Evolutionary conservation across 75 land plant genomes (phyloP).

Genomic region (Picea sitchensis): DNA sequence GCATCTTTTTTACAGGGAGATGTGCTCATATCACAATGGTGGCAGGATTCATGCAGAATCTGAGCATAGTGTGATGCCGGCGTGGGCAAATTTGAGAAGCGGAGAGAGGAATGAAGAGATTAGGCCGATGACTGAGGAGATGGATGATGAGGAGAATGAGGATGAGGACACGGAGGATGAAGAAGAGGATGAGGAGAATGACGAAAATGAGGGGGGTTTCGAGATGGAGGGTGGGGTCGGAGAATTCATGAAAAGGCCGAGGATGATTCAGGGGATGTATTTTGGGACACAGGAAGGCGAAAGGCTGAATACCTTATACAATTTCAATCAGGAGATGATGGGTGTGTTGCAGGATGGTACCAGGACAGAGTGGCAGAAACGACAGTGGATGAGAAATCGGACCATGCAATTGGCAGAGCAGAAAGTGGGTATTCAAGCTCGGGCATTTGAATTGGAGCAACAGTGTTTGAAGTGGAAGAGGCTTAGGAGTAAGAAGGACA

Average conservation of each 20-base stretch:
- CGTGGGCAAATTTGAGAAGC: conserved; percentile 18
- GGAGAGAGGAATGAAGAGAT: conserved; percentile 40
- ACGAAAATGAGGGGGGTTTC: conserved; percentile 9
- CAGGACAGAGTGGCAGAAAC: conserved; percentile 14
- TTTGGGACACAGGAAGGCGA: conserved; percentile 18
- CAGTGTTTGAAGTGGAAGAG: conserved; percentile 60
- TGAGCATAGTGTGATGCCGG: conserved; percentile 16
- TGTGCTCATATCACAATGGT: conserved; percentile 72
- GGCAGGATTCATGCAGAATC: conserved; percentile 4
- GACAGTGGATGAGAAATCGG: conserved; percentile 36
- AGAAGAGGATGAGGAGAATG: conserved; percentile 11
- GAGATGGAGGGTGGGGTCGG: conserved; percentile 8
- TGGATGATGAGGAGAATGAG: conserved; percentile 16
- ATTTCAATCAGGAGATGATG: neutral
- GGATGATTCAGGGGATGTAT: neutral
- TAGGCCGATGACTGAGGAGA: conserved; percentile 34
- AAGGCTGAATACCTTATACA: conserved; percentile 1
- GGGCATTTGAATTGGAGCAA: conserved; percentile 61
- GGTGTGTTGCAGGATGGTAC: neutral
- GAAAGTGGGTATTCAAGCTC: conserved; percentile 21
- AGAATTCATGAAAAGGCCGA: neutral
- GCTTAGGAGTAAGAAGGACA: conserved; percentile 50
- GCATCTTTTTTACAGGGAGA: conserved; percentile 62
- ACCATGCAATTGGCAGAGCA: conserved; percentile 47
- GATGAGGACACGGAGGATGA: conserved; percentile 11